Conservation (phyloP, 192 early-diverging fungal genomes). For the Gonapodya sp. region DNA sequence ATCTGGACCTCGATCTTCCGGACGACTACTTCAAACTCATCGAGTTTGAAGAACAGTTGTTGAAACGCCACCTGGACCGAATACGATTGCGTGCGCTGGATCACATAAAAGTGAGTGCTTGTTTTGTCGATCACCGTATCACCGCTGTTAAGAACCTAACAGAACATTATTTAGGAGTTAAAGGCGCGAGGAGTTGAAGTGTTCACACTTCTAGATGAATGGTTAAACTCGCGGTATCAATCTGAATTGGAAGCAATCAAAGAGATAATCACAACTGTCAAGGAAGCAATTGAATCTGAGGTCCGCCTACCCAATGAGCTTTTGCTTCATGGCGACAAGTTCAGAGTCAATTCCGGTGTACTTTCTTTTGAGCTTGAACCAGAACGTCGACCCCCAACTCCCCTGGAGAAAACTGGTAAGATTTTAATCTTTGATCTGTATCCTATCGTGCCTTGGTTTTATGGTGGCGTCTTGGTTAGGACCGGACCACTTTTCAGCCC, state of each 20-base stretch:
- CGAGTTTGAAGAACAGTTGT: slow-evolving; percentile 36
- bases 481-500: neutral
- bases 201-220: slow-evolving; percentile 44
- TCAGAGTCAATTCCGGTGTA: slow-evolving; percentile 36
- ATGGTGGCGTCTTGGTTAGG: neutral
- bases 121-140: neutral
- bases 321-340: slow-evolving; percentile 38
- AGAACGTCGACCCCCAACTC: neutral
- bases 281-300: slow-evolving; percentile 51
- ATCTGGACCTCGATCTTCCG: slow-evolving; percentile 34
- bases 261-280: slow-evolving; percentile 38
- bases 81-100: slow-evolving; percentile 26
- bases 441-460: neutral
- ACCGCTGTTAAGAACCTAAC: neutral
- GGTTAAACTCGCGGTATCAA: slow-evolving; percentile 34
- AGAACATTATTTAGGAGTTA: slow-evolving; percentile 27
- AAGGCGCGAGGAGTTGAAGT: slow-evolving; percentile 39
- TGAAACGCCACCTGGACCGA: slow-evolving; percentile 33
- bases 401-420: neutral
- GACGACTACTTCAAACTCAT: slow-evolving; percentile 30
- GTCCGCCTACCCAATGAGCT: slow-evolving; percentile 37
- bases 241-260: slow-evolving; percentile 48
- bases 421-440: too few relatives aligned
- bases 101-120: slow-evolving; percentile 23
- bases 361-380: slow-evolving; percentile 40